Conservation (phyloP, 2,329 filamentous ascomycete species). For the Botryotinia convoluta region DNA sequence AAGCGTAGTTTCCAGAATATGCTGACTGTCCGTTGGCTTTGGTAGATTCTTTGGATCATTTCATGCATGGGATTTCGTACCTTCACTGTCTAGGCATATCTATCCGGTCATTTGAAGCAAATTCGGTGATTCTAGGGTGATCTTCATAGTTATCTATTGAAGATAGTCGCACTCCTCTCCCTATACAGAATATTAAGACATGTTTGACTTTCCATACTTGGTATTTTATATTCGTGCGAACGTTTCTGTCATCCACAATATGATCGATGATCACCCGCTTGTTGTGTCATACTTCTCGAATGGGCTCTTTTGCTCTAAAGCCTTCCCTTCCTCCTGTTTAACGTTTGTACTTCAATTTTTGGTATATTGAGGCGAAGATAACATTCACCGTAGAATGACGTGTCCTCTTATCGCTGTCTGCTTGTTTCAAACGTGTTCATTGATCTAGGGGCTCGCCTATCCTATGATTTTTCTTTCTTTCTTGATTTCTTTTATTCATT, state of each 20-base stretch:
- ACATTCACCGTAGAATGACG: background rate
- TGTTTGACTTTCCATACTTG: background rate
- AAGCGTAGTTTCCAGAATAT: background rate
- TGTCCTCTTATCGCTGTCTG: background rate
- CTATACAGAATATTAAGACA: background rate
- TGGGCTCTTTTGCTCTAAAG: background rate
- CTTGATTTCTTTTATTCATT: background rate
- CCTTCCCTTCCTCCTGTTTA: background rate
- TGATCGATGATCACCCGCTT: background rate
- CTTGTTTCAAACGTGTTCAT: background rate
- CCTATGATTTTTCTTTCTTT: accelerated
- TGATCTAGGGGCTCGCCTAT: background rate
- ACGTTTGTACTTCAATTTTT: background rate
- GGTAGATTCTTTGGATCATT: background rate
- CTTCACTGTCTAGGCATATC: background rate
- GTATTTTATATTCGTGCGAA: background rate
- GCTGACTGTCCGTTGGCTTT: background rate
- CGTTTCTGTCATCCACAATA: background rate
- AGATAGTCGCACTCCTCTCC: background rate
- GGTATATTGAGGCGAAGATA: background rate
- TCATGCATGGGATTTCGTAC: background rate
- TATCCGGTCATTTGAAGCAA: background rate
- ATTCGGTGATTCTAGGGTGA: background rate
- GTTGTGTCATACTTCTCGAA: background rate
- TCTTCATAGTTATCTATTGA: background rate